phyloP scores from a whole-genome alignment of 2,329 filamentous ascomycete genomes.

The Arthrobotrys musiformis region DNA sequence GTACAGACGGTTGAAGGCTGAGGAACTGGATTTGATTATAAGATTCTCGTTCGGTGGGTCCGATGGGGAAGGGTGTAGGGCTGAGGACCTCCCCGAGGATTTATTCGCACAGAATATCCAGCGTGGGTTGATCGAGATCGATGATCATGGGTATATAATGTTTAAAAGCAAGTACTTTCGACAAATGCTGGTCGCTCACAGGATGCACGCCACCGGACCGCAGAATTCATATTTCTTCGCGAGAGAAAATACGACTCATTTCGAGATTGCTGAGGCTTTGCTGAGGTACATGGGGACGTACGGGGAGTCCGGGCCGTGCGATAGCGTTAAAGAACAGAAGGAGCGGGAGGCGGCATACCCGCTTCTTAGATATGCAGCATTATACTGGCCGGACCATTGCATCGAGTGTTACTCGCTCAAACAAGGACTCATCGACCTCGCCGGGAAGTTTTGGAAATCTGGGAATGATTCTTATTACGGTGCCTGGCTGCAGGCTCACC shows the following conservation, averaged over 20 bases:
- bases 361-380: slow-evolving; percentile 24
- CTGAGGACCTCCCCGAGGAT: not conserved
- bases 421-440: not conserved
- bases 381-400: slow-evolving; percentile 26
- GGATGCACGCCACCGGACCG: not conserved
- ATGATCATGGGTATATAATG: not conserved
- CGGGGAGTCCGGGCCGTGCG: slow-evolving; percentile 23
- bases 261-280: slow-evolving; percentile 4
- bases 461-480: slow-evolving; percentile 22
- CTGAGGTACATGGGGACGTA: slow-evolving; percentile 19
- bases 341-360: slow-evolving; percentile 11
- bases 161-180: slow-evolving; percentile 7
- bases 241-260: not conserved
- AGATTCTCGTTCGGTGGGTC: not conserved
- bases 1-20: not conserved
- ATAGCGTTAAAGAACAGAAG: not conserved
- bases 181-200: not conserved
- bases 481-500: slow-evolving; percentile 26
- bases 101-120: not conserved
- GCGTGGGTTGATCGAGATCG: not conserved
- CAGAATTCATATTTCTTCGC: not conserved
- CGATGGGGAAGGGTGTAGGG: too few species aligned
- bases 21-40: not conserved
- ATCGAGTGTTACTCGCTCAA: not conserved
- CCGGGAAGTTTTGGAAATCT: slow-evolving; percentile 38